A percentile compares a stretch with the other conserved stretches of the same genome.
Conservation (phyloP, 2,329 filamentous ascomycete genomes). For the Huntiella decipiens region DNA sequence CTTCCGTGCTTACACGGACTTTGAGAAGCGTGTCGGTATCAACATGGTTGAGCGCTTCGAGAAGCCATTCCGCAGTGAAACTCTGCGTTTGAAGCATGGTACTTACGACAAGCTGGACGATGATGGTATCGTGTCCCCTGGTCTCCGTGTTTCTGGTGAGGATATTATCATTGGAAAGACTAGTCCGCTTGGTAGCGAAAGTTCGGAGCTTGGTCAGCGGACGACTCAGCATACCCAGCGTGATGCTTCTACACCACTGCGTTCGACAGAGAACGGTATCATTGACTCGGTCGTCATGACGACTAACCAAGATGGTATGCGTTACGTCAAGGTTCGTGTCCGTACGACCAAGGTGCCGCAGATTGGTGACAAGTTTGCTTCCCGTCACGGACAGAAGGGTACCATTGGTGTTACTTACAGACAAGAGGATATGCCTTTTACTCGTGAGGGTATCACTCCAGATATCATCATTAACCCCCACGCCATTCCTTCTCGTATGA, state of each 20-base stretch:
- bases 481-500: constrained; percentile 99
- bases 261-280: constrained; percentile 93
- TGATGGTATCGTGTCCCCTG: constrained; percentile 84
- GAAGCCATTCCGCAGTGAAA: constrained; percentile 78
- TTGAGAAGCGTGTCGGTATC: constrained; percentile 89
- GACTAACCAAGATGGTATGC: constrained; percentile 82
- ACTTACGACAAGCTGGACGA: constrained; percentile 97
- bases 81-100: constrained; percentile 78
- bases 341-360: constrained; percentile 95
- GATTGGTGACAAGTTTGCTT: constrained; percentile 98
- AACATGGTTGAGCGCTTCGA: constrained; percentile 87
- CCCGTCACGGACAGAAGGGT: constrained; percentile 96
- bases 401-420: constrained; percentile 97
- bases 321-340: constrained; percentile 94
- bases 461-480: constrained; percentile 99
- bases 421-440: constrained; percentile 98
- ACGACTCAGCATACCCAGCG: constrained; percentile 81
- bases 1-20: constrained; percentile 93
- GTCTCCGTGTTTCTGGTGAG: constrained; percentile 86
- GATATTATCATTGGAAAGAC: constrained; percentile 99
- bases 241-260: constrained; percentile 84
- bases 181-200: constrained; percentile 79
- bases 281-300: constrained; percentile 86
- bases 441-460: constrained; percentile 71
- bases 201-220: constrained; percentile 81